A percentile compares a stretch with the other conserved stretches of the same genome.
phyloP scores from a whole-genome alignment of 2,329 filamentous ascomycete species.

The Thielaviopsis punctulata region DNA sequence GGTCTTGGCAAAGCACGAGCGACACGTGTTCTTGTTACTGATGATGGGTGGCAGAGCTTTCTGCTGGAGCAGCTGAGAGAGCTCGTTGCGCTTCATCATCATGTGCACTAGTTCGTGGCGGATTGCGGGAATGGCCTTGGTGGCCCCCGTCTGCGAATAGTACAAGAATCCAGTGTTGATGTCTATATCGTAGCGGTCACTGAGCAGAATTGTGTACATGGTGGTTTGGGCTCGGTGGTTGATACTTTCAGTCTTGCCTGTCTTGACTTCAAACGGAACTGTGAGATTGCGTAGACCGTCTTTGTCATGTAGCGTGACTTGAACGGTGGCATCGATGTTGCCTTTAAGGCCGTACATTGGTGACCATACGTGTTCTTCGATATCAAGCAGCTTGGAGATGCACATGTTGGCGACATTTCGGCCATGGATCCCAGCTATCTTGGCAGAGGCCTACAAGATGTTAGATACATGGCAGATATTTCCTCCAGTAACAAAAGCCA shows the following conservation, averaged over 20 bases:
- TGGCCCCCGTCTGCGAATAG: conserved; percentile 83
- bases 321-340: conserved; percentile 92
- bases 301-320: conserved; percentile 63
- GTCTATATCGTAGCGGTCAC: conserved; percentile 87
- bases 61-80: conserved; percentile 72
- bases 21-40: conserved; percentile 64
- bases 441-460: conserved; percentile 40
- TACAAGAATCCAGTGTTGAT: conserved; percentile 83
- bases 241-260: conserved; percentile 65
- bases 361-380: conserved; percentile 97
- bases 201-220: conserved; percentile 79
- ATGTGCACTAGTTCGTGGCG: conserved; percentile 83
- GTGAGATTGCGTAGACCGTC: conserved; percentile 52
- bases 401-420: conserved; percentile 63
- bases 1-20: conserved; percentile 76
- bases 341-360: conserved; percentile 95
- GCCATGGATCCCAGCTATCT: conserved; percentile 57
- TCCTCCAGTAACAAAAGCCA: neutral
- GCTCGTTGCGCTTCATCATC: conserved; percentile 86
- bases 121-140: conserved; percentile 67
- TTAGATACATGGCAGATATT: conserved; percentile 17
- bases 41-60: conserved; percentile 75
- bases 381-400: conserved; percentile 83
- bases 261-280: conserved; percentile 91
- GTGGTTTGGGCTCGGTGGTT: conserved; percentile 87